These are phyloP conservation scores for Neocucurbitaria cava DNA, from an alignment of 2,329 filamentous ascomycete genomes.

Conservation along the genomic window DNA sequence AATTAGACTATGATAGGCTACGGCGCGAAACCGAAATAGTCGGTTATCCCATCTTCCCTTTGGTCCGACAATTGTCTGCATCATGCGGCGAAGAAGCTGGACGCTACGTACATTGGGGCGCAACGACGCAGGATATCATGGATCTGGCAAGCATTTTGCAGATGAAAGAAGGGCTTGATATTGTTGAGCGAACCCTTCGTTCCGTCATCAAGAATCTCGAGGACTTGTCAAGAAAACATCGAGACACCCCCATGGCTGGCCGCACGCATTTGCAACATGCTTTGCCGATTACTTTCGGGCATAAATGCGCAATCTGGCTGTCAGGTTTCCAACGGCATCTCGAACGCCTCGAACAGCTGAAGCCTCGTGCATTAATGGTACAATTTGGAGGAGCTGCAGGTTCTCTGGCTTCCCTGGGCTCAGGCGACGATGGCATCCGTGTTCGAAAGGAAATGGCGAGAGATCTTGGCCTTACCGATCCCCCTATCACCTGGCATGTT, in stretches of 20 bases:
- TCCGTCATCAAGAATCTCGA: slow-evolving; percentile 55
- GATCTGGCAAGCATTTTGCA: slow-evolving; percentile 62
- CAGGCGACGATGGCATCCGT: slow-evolving; percentile 55
- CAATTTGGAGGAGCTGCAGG: slow-evolving; percentile 66
- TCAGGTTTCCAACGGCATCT: slow-evolving; percentile 58
- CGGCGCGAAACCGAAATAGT: slow-evolving; percentile 59
- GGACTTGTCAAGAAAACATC: slow-evolving; percentile 53
- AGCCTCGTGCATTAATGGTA: slow-evolving; percentile 57
- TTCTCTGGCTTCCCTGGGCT: slow-evolving; percentile 61
- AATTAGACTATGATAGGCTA: slow-evolving; percentile 55
- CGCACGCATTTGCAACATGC: slow-evolving; percentile 66
- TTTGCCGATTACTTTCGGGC: slow-evolving; percentile 64
- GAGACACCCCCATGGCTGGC: slow-evolving; percentile 64
- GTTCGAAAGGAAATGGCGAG: slow-evolving; percentile 59
- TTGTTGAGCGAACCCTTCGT: slow-evolving; percentile 56
- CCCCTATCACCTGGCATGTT: slow-evolving; percentile 65
- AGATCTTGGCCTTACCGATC: slow-evolving; percentile 57
- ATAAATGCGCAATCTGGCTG: slow-evolving; percentile 64
- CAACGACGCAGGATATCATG: slow-evolving; percentile 68
- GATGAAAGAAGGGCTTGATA: slow-evolving; percentile 58
- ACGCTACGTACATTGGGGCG: slow-evolving; percentile 64
- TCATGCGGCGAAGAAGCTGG: slow-evolving; percentile 46
- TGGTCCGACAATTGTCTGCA: slow-evolving; percentile 58
- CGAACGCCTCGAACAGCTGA: slow-evolving; percentile 57
- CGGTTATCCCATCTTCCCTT: slow-evolving; percentile 61